phyloP scores from a whole-genome alignment of 2,329 filamentous ascomycete genomes.

The Microdochium nivale region DNA sequence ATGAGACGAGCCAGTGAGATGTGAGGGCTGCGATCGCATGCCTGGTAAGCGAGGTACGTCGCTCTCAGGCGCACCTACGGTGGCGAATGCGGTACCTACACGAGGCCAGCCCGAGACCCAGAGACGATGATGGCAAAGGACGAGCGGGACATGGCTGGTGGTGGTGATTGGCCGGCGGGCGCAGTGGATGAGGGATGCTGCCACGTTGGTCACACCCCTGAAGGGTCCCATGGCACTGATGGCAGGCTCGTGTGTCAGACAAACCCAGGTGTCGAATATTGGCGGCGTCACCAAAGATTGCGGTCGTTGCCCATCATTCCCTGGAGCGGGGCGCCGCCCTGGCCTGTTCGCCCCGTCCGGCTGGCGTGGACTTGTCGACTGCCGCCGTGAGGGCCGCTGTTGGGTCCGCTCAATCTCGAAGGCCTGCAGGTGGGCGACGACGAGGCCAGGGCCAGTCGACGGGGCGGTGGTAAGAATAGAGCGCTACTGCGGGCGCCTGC shows the following conservation, averaged over 20 bases:
- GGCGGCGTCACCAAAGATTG: conserved; percentile 33
- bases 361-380: background rate
- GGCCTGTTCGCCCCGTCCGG: background rate
- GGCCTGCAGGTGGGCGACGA: background rate
- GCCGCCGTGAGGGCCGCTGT: background rate
- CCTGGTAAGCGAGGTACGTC: conserved; percentile 10
- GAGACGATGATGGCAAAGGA: too few relatives aligned
- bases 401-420: background rate
- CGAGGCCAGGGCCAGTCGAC: background rate
- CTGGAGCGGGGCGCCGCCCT: conserved; percentile 3
- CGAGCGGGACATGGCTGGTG: too few relatives aligned
- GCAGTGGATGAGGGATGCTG: conserved; percentile 11
- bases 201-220: conserved; percentile 15
- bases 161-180: conserved; percentile 17
- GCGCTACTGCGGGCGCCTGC: background rate
- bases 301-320: conserved; percentile 15
- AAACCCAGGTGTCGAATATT: conserved; percentile 41
- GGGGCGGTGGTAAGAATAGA: background rate
- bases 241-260: conserved; percentile 41
- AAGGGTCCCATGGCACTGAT: conserved; percentile 26
- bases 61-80: conserved; percentile 10
- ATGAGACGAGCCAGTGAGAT: conserved; percentile 18
- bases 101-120: background rate
- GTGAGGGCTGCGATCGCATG: background rate
- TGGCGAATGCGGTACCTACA: conserved; percentile 18